phyloP scores from a whole-genome alignment of 1,139 yeast genomes.

The Saccharomyces hybrid region DNA sequence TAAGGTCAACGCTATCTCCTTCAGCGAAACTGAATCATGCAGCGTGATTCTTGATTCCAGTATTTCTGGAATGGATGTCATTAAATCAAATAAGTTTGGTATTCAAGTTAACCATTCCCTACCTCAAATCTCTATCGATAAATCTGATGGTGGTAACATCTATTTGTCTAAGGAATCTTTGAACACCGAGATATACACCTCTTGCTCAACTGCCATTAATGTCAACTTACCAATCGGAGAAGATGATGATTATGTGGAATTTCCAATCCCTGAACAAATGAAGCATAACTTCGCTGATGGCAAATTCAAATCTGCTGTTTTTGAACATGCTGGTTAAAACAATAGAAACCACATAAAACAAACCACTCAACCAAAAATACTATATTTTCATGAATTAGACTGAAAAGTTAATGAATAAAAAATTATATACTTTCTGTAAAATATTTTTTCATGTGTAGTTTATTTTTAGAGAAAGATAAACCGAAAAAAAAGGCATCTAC shows the following conservation, averaged over 20 bases:
- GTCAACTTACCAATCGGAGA: conserved; percentile 66
- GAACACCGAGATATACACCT: conserved; percentile 68
- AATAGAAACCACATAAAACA: too few species aligned
- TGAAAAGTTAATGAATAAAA: background rate
- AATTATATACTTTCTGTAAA: background rate
- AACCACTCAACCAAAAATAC: too few species aligned
- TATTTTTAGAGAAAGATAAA: background rate
- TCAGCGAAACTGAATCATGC: conserved; percentile 61
- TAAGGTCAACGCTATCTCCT: conserved; percentile 80
- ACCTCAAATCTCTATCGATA: conserved; percentile 81
- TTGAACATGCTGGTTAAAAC: conserved; percentile 48
- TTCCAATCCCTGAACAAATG: conserved; percentile 84
- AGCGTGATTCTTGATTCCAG: conserved; percentile 78
- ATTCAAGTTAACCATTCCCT: conserved; percentile 73
- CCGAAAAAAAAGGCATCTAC: too few species aligned
- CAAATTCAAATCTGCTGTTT: conserved; percentile 42
- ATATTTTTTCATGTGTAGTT: background rate
- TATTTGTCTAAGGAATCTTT: conserved; percentile 68
- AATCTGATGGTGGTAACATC: conserved; percentile 76
- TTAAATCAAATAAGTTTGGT: conserved; percentile 75
- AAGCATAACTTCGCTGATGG: conserved; percentile 50
- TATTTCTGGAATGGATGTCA: conserved; percentile 81
- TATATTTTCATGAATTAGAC: background rate
- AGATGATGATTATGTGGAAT: conserved; percentile 59
- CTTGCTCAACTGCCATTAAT: conserved; percentile 78